Percentiles rank a stretch among this genome's conserved stretches.
These are phyloP conservation scores for Cutaneotrichosporon cyanovorans DNA, from an alignment of 1,284 basidiomycete species.

Conservation along the genomic window DNA sequence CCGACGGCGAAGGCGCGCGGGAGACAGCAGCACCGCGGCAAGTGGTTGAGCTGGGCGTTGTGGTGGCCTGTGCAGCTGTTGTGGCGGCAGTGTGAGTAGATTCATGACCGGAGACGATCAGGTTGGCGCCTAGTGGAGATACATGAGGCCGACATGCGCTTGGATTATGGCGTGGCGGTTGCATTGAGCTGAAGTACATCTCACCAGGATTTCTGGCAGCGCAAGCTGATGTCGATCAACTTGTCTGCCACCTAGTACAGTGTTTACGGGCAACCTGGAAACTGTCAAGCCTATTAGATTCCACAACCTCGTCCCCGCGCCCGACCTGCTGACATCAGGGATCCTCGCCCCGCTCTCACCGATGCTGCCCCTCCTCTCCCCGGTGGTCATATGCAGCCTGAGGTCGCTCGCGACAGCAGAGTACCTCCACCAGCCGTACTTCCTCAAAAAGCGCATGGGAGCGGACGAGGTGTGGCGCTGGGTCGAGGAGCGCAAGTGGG, in stretches of 20 bases:
- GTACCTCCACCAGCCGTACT: conserved; percentile 68
- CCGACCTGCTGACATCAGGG: conserved; percentile 46
- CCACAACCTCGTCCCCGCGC: too few relatives aligned
- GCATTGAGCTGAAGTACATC: too few relatives aligned
- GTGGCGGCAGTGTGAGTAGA: conserved; percentile 50
- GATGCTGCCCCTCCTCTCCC: conserved; percentile 62
- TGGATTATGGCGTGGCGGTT: too few relatives aligned
- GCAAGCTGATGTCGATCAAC: too few relatives aligned
- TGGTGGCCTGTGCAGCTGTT: conserved; percentile 53
- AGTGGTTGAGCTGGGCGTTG: conserved; percentile 45
- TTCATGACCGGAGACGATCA: too few relatives aligned
- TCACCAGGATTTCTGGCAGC: too few relatives aligned
- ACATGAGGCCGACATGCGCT: too few relatives aligned
- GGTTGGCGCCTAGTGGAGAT: too few relatives aligned
- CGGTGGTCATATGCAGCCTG: conserved; percentile 58
- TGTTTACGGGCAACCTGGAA: too few relatives aligned
- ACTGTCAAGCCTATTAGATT: too few relatives aligned
- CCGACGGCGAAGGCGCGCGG: conserved; percentile 24
- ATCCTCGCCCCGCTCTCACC: conserved; percentile 58
- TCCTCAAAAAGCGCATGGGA: conserved; percentile 70
- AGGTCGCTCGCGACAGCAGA: conserved; percentile 62
- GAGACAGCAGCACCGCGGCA: conserved; percentile 23
- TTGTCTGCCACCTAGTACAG: too few relatives aligned
- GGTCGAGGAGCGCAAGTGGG: conserved; percentile 79
- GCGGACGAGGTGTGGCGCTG: conserved; percentile 60